These are phyloP conservation scores for Sclerospora graminicola DNA, from an alignment of 352 stramenopile genomes.

Conservation along the genomic window DNA sequence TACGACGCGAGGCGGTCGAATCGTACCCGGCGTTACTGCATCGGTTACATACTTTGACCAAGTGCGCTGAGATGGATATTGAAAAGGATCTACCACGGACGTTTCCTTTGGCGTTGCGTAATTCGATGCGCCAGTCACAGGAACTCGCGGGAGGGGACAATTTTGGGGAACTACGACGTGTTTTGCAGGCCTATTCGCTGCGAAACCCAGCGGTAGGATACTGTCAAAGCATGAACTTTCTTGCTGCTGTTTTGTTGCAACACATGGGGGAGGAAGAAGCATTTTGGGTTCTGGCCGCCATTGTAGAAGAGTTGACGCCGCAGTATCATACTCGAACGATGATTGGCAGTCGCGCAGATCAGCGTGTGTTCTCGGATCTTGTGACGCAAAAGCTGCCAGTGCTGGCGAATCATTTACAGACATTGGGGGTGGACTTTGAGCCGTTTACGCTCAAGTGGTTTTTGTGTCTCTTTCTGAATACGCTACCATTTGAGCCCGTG, in stretches of 20 bases:
- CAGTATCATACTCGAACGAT: constrained; percentile 85
- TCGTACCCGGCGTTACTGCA: constrained; percentile 47
- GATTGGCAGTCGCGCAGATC: constrained; percentile 82
- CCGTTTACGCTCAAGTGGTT: constrained; percentile 91
- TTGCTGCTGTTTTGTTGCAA: constrained; percentile 68
- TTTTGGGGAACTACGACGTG: constrained; percentile 56
- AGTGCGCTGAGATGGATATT: constrained; percentile 71
- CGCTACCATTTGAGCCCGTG: constrained; percentile 80
- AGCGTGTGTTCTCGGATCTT: constrained; percentile 79
- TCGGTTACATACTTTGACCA: constrained; percentile 45
- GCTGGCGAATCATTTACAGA: constrained; percentile 57
- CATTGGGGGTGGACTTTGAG: constrained; percentile 72
- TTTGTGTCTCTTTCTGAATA: constrained; percentile 89
- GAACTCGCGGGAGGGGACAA: constrained; percentile 13
- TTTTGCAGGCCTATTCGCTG: constrained; percentile 80
- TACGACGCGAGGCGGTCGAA: constrained; percentile 27
- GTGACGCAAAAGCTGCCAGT: constrained; percentile 80
- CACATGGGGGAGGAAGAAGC: constrained; percentile 79
- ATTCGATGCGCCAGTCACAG: constrained; percentile 20
- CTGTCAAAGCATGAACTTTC: constrained; percentile 87
- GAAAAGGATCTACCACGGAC: constrained; percentile 84
- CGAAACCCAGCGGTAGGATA: constrained; percentile 80
- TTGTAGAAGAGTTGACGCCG: constrained; percentile 86
- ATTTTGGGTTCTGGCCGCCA: constrained; percentile 78
- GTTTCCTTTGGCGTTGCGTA: constrained; percentile 37